phyloP scores from a whole-genome alignment of 208 protist species.

The Porcisia deanei region DNA sequence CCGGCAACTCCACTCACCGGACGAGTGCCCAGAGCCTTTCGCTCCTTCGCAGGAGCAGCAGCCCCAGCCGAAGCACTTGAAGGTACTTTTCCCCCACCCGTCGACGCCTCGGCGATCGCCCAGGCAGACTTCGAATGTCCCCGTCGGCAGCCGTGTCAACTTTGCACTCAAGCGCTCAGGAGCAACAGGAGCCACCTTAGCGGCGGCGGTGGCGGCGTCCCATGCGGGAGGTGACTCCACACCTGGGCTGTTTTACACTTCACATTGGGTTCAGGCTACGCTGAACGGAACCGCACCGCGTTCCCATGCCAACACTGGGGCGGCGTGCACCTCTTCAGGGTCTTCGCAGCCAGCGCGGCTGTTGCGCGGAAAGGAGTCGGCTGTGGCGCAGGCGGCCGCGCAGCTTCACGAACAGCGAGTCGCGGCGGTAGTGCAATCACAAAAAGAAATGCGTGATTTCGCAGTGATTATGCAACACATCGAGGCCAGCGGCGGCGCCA shows the following conservation, averaged over 20 bases:
- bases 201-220: background rate
- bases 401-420: conserved; percentile 45
- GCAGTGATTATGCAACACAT: conserved; percentile 34
- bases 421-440: conserved; percentile 33
- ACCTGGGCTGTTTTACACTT: background rate
- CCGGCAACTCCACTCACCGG: background rate
- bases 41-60: background rate
- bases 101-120: background rate
- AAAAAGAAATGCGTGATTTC: conserved; percentile 48
- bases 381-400: conserved; percentile 13
- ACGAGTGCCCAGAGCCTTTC: background rate
- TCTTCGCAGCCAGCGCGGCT: background rate
- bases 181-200: background rate
- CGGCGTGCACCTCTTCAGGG: background rate
- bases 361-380: background rate
- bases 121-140: background rate
- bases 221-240: background rate
- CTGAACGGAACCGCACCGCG: background rate
- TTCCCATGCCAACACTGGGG: background rate
- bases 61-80: background rate
- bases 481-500: conserved; percentile 28
- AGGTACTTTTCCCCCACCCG: background rate
- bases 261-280: conserved; percentile 1
- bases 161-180: background rate
- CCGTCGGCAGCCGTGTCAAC: background rate